Evolutionary conservation across 1,284 basidiomycete genomes (phyloP).

Genomic region (Neotropicomus parvogracilis): DNA sequence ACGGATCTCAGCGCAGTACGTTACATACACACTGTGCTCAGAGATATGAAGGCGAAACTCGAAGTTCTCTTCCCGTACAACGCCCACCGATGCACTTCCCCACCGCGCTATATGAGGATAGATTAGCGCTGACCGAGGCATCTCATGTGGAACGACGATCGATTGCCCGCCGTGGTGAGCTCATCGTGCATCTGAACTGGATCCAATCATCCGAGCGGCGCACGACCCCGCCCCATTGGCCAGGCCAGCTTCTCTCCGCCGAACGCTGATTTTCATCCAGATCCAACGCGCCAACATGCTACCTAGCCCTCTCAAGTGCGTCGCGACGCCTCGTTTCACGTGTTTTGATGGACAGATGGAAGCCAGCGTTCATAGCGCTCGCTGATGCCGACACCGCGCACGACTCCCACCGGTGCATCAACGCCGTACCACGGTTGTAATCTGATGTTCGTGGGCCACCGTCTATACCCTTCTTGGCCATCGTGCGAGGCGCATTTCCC

Average conservation of each 20-base stretch:
- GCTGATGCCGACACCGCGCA: neutral
- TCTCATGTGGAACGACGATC: neutral
- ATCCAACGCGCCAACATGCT: neutral
- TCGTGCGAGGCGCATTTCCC: neutral
- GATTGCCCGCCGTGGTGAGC: constrained; percentile 2
- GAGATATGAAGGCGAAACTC: neutral
- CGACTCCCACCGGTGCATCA: constrained; percentile 6
- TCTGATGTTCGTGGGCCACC: constrained; percentile 9
- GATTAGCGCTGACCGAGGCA: constrained; percentile 14
- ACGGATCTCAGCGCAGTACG: constrained; percentile 1
- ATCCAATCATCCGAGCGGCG: too few species aligned
- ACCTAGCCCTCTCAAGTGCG: constrained; percentile 18
- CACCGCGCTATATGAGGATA: constrained; percentile 14
- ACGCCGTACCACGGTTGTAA: neutral
- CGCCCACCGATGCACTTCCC: constrained; percentile 1
- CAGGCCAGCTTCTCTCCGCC: constrained; percentile 7
- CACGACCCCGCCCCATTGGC: neutral
- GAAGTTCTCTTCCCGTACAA: constrained; percentile 8
- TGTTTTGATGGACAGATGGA: constrained; percentile 3
- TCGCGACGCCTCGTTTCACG: constrained; percentile 16
- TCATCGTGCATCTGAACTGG: constrained; percentile 3
- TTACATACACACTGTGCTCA: neutral
- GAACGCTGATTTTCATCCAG: constrained; percentile 1
- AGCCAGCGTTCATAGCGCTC: constrained; percentile 17
- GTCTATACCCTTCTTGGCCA: constrained; percentile 4